phyloP scores from a whole-genome alignment of 345 rosid genomes.

The Boechera retrofracta region DNA sequence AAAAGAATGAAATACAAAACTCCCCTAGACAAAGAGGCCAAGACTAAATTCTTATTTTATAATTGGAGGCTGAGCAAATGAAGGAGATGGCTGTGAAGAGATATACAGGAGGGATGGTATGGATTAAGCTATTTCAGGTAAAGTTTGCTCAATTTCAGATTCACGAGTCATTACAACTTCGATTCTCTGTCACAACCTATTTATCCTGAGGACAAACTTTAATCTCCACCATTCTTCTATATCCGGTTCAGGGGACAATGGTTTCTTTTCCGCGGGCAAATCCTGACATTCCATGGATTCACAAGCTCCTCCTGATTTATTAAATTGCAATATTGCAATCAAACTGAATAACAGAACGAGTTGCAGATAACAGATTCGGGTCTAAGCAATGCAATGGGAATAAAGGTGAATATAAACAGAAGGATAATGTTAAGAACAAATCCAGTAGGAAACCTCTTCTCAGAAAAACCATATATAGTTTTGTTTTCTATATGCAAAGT shows the following conservation, averaged over 20 bases:
- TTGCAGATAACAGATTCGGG: background rate
- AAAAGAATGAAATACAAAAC: slow-evolving; percentile 18
- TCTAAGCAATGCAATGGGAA: slow-evolving; percentile 8
- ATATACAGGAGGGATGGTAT: slow-evolving; percentile 1
- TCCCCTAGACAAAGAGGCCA: slow-evolving; percentile 27
- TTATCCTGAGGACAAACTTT: slow-evolving; percentile 14
- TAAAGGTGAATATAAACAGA: background rate
- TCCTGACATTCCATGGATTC: background rate
- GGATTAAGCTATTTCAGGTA: slow-evolving; percentile 34
- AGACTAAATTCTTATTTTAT: background rate
- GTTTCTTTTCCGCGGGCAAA: background rate
- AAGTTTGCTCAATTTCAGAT: slow-evolving; percentile 6
- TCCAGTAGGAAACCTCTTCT: background rate
- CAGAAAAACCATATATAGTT: slow-evolving; percentile 13
- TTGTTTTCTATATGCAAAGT: slow-evolving; percentile 29
- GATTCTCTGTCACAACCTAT: slow-evolving; percentile 19
- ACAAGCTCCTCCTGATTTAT: background rate
- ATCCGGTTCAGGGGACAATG: slow-evolving; percentile 4
- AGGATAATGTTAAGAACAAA: background rate
- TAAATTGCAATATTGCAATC: background rate
- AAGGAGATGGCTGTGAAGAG: slow-evolving; percentile 10
- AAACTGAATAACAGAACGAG: background rate
- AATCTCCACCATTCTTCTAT: slow-evolving; percentile 28
- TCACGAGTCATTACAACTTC: slow-evolving; percentile 28
- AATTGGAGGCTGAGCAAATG: slow-evolving; percentile 22